A percentile compares a stretch with the other conserved stretches of the same genome.
phyloP scores from a whole-genome alignment of 2,329 filamentous ascomycete genomes.

The Trichoderma koningiopsis region DNA sequence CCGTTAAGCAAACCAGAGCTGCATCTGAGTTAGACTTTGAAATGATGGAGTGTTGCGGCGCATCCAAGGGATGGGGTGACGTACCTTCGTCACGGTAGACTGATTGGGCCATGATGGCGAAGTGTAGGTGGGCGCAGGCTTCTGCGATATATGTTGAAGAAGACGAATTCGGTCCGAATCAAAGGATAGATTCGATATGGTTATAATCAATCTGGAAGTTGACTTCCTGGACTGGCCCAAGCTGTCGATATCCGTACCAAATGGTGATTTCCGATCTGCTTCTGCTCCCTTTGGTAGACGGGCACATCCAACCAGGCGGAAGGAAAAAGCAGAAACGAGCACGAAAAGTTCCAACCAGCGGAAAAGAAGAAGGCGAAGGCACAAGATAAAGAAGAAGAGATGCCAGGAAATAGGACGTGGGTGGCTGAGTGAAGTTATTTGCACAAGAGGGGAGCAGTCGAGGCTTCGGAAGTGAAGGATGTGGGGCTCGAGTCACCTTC shows the following conservation, averaged over 20 bases:
- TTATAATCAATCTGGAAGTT: neutral
- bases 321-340: neutral
- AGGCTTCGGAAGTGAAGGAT: conserved; percentile 26
- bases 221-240: neutral
- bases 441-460: conserved; percentile 14
- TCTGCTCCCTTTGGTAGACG: neutral
- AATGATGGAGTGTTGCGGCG: neutral
- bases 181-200: neutral
- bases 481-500: conserved; percentile 24
- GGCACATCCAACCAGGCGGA: neutral
- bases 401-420: neutral
- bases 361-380: conserved; percentile 14
- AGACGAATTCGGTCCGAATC: neutral
- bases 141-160: neutral
- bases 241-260: neutral
- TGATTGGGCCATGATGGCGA: conserved; percentile 1
- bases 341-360: neutral
- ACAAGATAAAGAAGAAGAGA: neutral
- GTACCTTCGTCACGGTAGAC: conserved; percentile 16
- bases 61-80: neutral
- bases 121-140: too few species aligned
- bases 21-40: neutral
- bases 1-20: conserved; percentile 39
- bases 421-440: conserved; percentile 21
- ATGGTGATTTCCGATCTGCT: neutral